Base-by-base conservation (phyloP, 306 rosid species). In the Castanea mollissima region DNA sequence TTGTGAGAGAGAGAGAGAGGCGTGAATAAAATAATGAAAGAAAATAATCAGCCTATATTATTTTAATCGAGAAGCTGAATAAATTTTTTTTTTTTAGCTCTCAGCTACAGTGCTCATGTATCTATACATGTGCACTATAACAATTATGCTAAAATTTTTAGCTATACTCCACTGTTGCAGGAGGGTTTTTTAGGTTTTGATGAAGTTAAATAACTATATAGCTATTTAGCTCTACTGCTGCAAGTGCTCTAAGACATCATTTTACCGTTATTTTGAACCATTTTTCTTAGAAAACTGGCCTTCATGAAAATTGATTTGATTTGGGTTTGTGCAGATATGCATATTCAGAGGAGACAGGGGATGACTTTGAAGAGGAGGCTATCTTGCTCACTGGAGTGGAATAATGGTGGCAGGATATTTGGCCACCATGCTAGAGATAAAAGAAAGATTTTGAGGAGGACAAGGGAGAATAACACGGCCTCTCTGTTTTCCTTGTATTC, bases 381-480 rank as follows among this genome's bases (percentile, higher is more conserved):
- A 78, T 87, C 65, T 73, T 82, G 23, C 83, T 88, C 11, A 57
- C 85, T 14, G 92, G 89, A 83, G 83, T 51, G 89, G 86, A 67
- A 76, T 91, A 27, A 91, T 85, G 81, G 81, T 87, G 71, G 56
- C 87, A 4, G 89, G 91, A 74, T 92, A 90, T 67, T 60, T 85
- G 86, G 74, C 84, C 55, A 76, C 38, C 71, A 74, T 76, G 60
- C 46, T 88, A 49, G 94, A 87, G 78, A 87, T 91, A 78, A 90
- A 90, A 58, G 94, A 90, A 81, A 90, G 83, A 87, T 73, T 51
- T 80, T 71, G 96, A 91, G 84, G 93, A 91, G 74, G 96, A 91
- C 80, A 87, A 80, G 89, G 80, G 91, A 78, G 91, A 89, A 76
- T 87, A 59, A 84, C 46, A 60, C 11, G 54, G 16, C 54, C 49